These are phyloP conservation scores for Fusarium beomiforme DNA, from an alignment of 2,329 filamentous ascomycete species.

Conservation along the genomic window DNA sequence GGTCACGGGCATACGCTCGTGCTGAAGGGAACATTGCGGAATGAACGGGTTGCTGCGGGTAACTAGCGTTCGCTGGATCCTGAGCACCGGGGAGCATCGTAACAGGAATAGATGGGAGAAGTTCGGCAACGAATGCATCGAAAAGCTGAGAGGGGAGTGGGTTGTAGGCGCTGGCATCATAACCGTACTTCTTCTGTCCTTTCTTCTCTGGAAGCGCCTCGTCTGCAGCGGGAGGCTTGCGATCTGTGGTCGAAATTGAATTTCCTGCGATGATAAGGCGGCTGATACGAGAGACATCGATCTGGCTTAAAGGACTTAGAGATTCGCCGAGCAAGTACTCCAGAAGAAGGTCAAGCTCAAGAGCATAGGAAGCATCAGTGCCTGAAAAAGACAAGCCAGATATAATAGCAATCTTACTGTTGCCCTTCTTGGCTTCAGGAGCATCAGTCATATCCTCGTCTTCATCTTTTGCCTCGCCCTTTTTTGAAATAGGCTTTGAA, in stretches of 20 bases:
- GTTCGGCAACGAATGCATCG: conserved; percentile 81
- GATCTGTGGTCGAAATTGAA: conserved; percentile 76
- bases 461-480: conserved; percentile 53
- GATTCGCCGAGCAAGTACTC: conserved; percentile 92
- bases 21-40: conserved; percentile 87
- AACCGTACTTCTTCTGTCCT: conserved; percentile 85
- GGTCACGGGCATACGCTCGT: conserved; percentile 70
- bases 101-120: conserved; percentile 87
- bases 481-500: conserved; percentile 57
- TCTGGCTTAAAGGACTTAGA: conserved; percentile 68
- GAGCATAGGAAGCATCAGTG: conserved; percentile 73
- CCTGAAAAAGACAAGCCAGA: conserved; percentile 89
- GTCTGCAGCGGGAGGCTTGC: conserved; percentile 44
- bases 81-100: conserved; percentile 85
- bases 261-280: conserved; percentile 93
- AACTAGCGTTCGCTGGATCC: conserved; percentile 88
- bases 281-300: conserved; percentile 73
- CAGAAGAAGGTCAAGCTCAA: conserved; percentile 80
- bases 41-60: conserved; percentile 94
- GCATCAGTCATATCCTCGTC: conserved; percentile 68
- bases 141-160: conserved; percentile 83
- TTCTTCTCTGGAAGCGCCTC: conserved; percentile 59
- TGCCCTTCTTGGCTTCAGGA: conserved; percentile 48
- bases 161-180: conserved; percentile 90
- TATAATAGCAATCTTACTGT: conserved; percentile 81